These are phyloP conservation scores for Hypoxylon rubiginosum DNA, from an alignment of 2,329 filamentous ascomycete genomes.

Conservation along the genomic window DNA sequence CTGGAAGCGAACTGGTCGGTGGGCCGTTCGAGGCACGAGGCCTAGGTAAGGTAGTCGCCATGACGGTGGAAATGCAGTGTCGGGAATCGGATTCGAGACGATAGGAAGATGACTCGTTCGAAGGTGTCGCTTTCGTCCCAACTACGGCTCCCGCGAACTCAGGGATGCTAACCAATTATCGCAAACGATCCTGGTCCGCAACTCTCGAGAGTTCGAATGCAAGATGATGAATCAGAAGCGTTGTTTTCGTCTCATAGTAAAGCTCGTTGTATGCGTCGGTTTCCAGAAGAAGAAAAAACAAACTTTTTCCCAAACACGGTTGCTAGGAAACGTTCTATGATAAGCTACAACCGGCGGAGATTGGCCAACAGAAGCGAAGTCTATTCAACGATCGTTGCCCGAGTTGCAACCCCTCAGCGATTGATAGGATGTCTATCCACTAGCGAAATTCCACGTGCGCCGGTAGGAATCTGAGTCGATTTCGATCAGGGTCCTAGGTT, in stretches of 20 bases:
- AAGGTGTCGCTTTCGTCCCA: constrained; percentile 17
- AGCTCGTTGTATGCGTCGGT: constrained; percentile 12
- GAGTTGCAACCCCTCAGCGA: constrained; percentile 19
- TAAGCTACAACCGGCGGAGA: constrained; percentile 20
- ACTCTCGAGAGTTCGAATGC: constrained; percentile 21
- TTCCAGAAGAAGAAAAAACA: constrained; percentile 12
- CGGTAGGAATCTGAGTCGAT: constrained; percentile 19
- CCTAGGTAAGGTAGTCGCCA: constrained; percentile 75
- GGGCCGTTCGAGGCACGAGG: constrained; percentile 78
- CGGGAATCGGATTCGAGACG: constrained; percentile 28
- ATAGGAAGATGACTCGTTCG: constrained; percentile 21
- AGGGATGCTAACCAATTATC: constrained; percentile 18
- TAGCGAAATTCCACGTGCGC: constrained; percentile 21
- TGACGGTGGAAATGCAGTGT: constrained; percentile 51
- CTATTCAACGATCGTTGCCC: constrained; percentile 18
- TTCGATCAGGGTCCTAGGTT: constrained; percentile 20
- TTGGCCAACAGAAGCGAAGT: constrained; percentile 6
- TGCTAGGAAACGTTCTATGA: constrained; percentile 13
- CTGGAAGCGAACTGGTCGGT: constrained; percentile 78
- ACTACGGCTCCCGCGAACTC: constrained; percentile 23
- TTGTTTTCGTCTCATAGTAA: constrained; percentile 39
- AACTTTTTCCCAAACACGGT: constrained; percentile 10
- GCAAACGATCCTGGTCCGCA: constrained; percentile 23
- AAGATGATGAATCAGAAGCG: constrained; percentile 28
- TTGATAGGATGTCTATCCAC: constrained; percentile 1